Evolutionary conservation across 768 basidiomycete genomes (phyloP).

Genomic region (Tylopilus sp.): DNA sequence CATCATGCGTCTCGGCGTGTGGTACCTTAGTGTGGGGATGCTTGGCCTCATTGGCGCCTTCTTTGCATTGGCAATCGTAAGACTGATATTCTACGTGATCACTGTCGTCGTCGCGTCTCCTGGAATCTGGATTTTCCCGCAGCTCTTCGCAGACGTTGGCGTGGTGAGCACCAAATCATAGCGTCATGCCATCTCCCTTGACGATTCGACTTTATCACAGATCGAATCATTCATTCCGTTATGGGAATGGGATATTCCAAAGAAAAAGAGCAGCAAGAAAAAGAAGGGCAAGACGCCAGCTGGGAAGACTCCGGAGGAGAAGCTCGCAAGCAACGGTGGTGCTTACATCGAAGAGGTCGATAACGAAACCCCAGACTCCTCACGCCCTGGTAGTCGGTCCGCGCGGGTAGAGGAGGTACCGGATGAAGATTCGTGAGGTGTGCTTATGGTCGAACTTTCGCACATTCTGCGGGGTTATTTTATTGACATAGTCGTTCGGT

Average conservation of each 20-base stretch:
- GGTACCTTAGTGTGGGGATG: slow-evolving; percentile 89
- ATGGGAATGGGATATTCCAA: slow-evolving; percentile 93
- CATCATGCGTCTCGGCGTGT: slow-evolving; percentile 88
- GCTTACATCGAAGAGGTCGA: slow-evolving; percentile 38
- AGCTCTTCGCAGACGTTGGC: slow-evolving; percentile 96
- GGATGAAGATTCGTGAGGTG: slow-evolving; percentile 35
- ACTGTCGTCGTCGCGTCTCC: slow-evolving; percentile 83
- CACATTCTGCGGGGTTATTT: not conserved
- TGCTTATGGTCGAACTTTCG: not conserved
- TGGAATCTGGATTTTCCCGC: slow-evolving; percentile 99
- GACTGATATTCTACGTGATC: slow-evolving; percentile 90
- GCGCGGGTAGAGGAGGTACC: slow-evolving; percentile 46
- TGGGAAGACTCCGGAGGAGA: slow-evolving; percentile 34
- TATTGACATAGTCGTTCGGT: not conserved
- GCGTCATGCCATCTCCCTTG: not conserved
- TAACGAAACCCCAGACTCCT: slow-evolving; percentile 30
- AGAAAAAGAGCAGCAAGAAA: slow-evolving; percentile 67
- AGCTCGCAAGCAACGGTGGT: slow-evolving; percentile 40
- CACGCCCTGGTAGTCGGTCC: slow-evolving; percentile 34
- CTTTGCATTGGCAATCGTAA: slow-evolving; percentile 85
- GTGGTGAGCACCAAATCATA: slow-evolving; percentile 63
- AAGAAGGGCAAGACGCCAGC: slow-evolving; percentile 44
- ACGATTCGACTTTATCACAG: slow-evolving; percentile 38
- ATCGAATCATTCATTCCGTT: slow-evolving; percentile 95
- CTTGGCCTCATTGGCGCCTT: slow-evolving; percentile 87